These are phyloP conservation scores for Sporothrix phasma DNA, from an alignment of 2,329 filamentous ascomycete genomes.

Conservation along the genomic window DNA sequence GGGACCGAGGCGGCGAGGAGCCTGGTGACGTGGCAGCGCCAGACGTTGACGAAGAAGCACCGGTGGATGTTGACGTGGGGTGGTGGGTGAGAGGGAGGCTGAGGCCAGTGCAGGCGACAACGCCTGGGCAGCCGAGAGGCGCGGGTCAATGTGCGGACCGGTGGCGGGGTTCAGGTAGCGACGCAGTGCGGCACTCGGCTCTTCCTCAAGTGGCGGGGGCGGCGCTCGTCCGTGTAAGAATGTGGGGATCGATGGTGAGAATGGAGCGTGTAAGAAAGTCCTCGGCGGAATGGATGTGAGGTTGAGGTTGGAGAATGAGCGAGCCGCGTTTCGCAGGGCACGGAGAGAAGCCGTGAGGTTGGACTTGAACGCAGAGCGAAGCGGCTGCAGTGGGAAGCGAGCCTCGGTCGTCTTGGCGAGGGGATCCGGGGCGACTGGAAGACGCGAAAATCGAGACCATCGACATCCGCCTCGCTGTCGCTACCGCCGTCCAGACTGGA, in stretches of 20 bases:
- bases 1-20: slow-evolving; percentile 22
- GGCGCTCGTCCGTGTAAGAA: slow-evolving; percentile 57
- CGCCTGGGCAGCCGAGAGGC: slow-evolving; percentile 15
- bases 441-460: slow-evolving; percentile 40
- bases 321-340: slow-evolving; percentile 53
- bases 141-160: slow-evolving; percentile 36
- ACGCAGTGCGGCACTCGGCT: slow-evolving; percentile 55
- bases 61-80: slow-evolving; percentile 14
- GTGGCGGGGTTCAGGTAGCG: slow-evolving; percentile 59
- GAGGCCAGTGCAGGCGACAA: slow-evolving; percentile 11
- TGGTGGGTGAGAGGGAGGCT: not conserved
- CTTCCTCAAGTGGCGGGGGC: slow-evolving; percentile 53
- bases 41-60: slow-evolving; percentile 15
- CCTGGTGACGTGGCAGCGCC: not conserved
- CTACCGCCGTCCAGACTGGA: slow-evolving; percentile 30
- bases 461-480: slow-evolving; percentile 26
- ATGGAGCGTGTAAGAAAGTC: slow-evolving; percentile 59
- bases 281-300: slow-evolving; percentile 55
- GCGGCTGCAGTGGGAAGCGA: slow-evolving; percentile 33
- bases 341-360: slow-evolving; percentile 58
- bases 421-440: slow-evolving; percentile 29
- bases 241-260: slow-evolving; percentile 54
- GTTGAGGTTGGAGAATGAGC: slow-evolving; percentile 52
- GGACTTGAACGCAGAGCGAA: slow-evolving; percentile 54
- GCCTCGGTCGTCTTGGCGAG: slow-evolving; percentile 12